Evolutionary conservation across 192 early-diverging fungal genomes (phyloP).

Genomic region (Haplosporangium gracile): DNA sequence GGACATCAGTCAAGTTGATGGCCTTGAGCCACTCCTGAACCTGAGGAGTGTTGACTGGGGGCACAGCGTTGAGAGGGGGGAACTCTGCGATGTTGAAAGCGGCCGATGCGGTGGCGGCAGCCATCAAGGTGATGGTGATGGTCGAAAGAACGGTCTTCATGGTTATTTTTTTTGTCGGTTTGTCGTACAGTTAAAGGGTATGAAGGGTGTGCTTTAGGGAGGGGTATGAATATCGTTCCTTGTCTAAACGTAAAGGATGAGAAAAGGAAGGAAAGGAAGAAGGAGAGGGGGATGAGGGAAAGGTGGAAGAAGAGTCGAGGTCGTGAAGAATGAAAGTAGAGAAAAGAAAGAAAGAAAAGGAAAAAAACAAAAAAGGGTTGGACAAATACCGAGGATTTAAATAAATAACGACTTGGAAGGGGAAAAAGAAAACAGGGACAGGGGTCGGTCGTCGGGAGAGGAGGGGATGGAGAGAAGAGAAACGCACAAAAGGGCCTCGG

Average conservation of each 20-base stretch:
- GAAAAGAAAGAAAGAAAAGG: background rate
- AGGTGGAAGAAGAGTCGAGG: slow-evolving; percentile 2
- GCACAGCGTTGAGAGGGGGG: slow-evolving; percentile 32
- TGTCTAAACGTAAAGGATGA: background rate
- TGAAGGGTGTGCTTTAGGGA: background rate
- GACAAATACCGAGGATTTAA: background rate
- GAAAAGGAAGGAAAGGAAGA: slow-evolving; percentile 19
- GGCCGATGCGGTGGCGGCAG: slow-evolving; percentile 8
- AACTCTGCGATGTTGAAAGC: slow-evolving; percentile 41
- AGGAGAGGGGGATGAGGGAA: background rate
- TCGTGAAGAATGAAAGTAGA: background rate
- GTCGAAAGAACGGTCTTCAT: slow-evolving; percentile 35
- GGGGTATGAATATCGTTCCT: background rate
- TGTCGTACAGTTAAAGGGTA: background rate
- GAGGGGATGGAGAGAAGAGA: background rate
- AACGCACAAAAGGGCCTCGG: background rate
- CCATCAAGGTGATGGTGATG: slow-evolving; percentile 14
- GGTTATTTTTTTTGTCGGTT: background rate
- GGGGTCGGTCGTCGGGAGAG: no score
- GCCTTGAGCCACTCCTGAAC: slow-evolving; percentile 40
- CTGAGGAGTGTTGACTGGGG: slow-evolving; percentile 28
- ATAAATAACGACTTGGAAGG: background rate
- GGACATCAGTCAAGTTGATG: slow-evolving; percentile 43
- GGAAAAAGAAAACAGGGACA: background rate
- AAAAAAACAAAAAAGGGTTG: no score